Evolutionary conservation across 352 stramenopile species (phyloP), one percentile per base, ranked within the genome.

Genomic region (Phytophthora vignae): DNA sequence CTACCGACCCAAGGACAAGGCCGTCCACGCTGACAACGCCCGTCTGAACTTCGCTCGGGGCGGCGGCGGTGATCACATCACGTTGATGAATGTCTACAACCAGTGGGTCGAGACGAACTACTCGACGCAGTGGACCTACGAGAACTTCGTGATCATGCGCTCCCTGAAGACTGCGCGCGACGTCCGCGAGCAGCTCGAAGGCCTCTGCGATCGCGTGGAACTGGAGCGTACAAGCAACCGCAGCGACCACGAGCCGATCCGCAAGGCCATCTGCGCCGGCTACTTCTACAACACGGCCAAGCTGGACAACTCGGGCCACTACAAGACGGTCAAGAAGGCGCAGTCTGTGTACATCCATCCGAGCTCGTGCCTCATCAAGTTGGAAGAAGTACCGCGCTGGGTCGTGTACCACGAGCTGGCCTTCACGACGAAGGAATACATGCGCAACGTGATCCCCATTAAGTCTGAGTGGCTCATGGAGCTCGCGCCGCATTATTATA

Each of bases 221-320:
- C 91, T 99, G 1, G 94, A 98, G 71, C 84, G 91, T 9, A 95
- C 64, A 25, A 96, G 81, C 69, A 96, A 96, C 71, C 74, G 77
- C 17, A 80, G 69, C 25, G 94, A 99, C 73, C 92, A 98, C 36
- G 97, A 99, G 60, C 76, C 87, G 42, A 95, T 99, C 49, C 88
- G 97, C 25, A 99, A 99, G 71, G 92, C 98, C 10, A 97, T 99
- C 33, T 99, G 96, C 29, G 94, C 97, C 4, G 98, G 98, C 21
- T 99, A 99, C 89, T 99, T 99, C 76, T 99, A 99, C 85, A 98
- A 99, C 81, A 98, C 97, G 5, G 97, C 98, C 21, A 98, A 98
- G 74, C 79, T 99, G 15, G 91, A 99, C 64, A 92, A 77, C 62
- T 98, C 92, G 10, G 98, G 98, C 3, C 93, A 98, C 49, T 99